Evolutionary conservation across 345 rosid genomes (phyloP), one percentile per base, ranked within the genome.

Genomic region (Sisymbrium irio): DNA sequence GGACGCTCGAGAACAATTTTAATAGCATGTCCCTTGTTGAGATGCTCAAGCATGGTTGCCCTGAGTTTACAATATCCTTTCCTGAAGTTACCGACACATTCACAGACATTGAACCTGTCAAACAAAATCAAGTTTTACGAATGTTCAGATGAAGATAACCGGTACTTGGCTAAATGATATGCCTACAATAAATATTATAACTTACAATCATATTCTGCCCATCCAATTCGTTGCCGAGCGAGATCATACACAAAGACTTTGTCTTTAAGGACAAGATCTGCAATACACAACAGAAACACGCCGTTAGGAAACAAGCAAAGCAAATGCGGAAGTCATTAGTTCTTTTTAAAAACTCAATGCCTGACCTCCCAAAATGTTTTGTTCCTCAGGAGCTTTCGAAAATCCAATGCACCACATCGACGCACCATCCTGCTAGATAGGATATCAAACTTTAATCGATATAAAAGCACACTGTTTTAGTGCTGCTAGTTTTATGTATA

Each of bases 131-230:
- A 3, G 42, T 37, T 49, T 15, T 27, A 1, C 2, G 13, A 27
- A 39, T n/a, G 19, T 53, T 72, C 20, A 67, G 33, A 61, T 28
- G 13, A 59, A 40, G 54, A 49, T 30, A 49, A 39, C 4, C 30
- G 1, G 44, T 14, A 25, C 35, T 41, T 59, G 9, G 6, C 3
- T 49, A 41, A 33, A 35, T 62, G 73, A 9, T 41, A 54, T 28
- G 41, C 17, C 27, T 65, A 1, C 10, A 5, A 19, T 5, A 50
- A 50, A 20, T 10, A 12, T 37, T 54, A 57, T 40, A 78, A 84
- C 98, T 92, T 86, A 95, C 99, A 92, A 53, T 95, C 91, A 64
- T 90, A 95, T 53, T 86, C 77, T 58, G 98, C 77, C 98, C 99
- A 95, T 77, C 98, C 99, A 30, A 95, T 71, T 50, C 93, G 83